Evolutionary conservation across 2,329 filamentous ascomycete genomes (phyloP).

Genomic region (Fusarium pseudonygamai): DNA sequence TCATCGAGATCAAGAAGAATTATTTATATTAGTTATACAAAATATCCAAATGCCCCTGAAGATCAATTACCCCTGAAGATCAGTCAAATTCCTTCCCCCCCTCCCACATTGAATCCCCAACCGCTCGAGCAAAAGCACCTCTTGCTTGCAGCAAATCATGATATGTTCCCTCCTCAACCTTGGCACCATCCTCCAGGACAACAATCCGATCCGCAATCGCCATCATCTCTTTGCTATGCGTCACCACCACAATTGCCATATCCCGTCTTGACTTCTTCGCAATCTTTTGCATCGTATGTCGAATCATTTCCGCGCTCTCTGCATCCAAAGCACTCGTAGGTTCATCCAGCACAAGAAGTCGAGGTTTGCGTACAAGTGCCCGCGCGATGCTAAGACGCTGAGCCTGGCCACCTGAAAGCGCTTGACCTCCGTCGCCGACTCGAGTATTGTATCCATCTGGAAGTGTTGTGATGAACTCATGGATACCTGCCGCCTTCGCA

Average conservation of each 20-base stretch:
- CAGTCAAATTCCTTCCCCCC: neutral
- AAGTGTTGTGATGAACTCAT: slow-evolving; percentile 79
- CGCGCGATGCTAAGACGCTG: slow-evolving; percentile 85
- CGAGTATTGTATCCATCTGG: slow-evolving; percentile 68
- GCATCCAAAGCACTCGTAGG: slow-evolving; percentile 84
- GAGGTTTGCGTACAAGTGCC: slow-evolving; percentile 76
- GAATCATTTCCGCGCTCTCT: slow-evolving; percentile 70
- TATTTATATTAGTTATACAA: neutral
- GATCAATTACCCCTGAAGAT: neutral
- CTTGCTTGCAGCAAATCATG: slow-evolving; percentile 61
- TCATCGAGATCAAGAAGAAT: neutral
- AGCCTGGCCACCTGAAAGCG: slow-evolving; percentile 82
- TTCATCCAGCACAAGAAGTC: slow-evolving; percentile 84
- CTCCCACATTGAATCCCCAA: slow-evolving; percentile 47
- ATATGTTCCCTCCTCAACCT: slow-evolving; percentile 75
- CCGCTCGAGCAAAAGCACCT: slow-evolving; percentile 59
- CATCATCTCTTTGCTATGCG: slow-evolving; percentile 90
- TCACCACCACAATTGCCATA: slow-evolving; percentile 82
- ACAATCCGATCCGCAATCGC: slow-evolving; percentile 76
- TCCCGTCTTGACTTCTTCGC: slow-evolving; percentile 49
- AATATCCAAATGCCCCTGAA: neutral
- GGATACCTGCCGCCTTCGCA: slow-evolving; percentile 70
- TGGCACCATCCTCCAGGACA: slow-evolving; percentile 73
- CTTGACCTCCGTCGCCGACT: slow-evolving; percentile 79
- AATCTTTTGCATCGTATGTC: slow-evolving; percentile 68